Conservation (phyloP, 2,329 filamentous ascomycete genomes). For the Colletotrichum costaricense region DNA sequence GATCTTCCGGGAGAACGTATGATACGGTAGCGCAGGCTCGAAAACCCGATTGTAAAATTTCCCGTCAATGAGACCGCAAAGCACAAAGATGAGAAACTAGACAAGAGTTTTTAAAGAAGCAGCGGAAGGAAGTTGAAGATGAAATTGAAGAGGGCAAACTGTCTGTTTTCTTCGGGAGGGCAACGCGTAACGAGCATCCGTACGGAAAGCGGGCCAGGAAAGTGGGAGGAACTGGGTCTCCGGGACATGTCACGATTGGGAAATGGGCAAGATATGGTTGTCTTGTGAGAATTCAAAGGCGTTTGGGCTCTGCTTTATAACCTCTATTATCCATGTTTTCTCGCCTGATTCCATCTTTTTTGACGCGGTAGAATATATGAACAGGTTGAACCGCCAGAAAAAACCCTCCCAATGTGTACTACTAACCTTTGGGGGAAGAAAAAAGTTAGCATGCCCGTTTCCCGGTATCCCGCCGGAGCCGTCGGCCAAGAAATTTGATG, state of each 20-base stretch:
- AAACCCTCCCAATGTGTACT: no score
- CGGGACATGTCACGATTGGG: slow-evolving; percentile 26
- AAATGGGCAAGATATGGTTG: slow-evolving; percentile 22
- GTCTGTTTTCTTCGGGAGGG: not conserved
- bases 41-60: not conserved
- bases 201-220: slow-evolving; percentile 27
- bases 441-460: not conserved
- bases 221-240: not conserved
- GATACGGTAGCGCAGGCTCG: slow-evolving; percentile 31
- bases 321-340: not conserved
- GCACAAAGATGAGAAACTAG: not conserved
- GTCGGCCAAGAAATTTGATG: not conserved
- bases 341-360: not conserved
- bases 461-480: not conserved
- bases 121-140: not conserved
- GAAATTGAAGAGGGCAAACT: not conserved
- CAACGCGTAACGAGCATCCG: slow-evolving; percentile 14
- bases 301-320: slow-evolving; percentile 13
- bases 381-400: slow-evolving; percentile 10
- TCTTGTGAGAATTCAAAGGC: slow-evolving; percentile 25
- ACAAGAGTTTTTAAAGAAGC: not conserved
- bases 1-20: slow-evolving; percentile 78
- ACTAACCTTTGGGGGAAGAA: no score
- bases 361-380: slow-evolving; percentile 11
- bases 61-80: not conserved